Evolutionary conservation across 2,329 filamentous ascomycete genomes (phyloP), one percentile per base, ranked within the genome.

Genomic region (Penicillium rolfsii): DNA sequence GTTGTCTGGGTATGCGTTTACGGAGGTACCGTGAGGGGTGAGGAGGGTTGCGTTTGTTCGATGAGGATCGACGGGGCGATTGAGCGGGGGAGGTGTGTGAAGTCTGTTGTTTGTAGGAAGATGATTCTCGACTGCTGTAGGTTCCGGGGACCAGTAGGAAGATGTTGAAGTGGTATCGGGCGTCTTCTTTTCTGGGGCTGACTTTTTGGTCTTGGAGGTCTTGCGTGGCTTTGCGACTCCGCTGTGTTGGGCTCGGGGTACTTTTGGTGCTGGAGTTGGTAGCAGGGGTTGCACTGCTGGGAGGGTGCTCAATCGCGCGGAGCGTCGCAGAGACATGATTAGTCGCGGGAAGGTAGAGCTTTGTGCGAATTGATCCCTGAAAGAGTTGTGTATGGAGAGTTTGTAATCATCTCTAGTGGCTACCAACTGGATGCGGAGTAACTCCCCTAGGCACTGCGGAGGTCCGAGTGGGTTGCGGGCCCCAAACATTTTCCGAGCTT

Each of bases 261-360:
- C 52, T 64, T 66, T 68, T 11, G 62, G 35, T 56, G 69, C 67
- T 48, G 72, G 60, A 19, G 40, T 61, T 43, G 69, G 64, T 24
- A 69, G 60, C 12, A 68, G 57, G 4, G 64, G 57, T 38, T 68
- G 61, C 54, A 68, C 57, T 12, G 56, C 56, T 55, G 62, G 69
- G 50, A 68, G 71, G 14, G 74, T 71, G 52, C 74, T 76, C 35
- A 83, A 75, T 48, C 84, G 80, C 45, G 81, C 74, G 49, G 84
- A 86, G 57, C 84, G 81, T 64, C 84, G 74, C 11, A 84, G 73
- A 41, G 83, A 80, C 84, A 86, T 85, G 52, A 50, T 67, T 53
- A 38, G 30, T 11, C 11, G 35, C 8, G 11, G 24, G 16, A 19
- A 3, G 12, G 35, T 24, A 52, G 30, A 19, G 30, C 36, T 28